Evolutionary conservation across 1,284 basidiomycete genomes (phyloP), one percentile per base, ranked within the genome.

Genomic region (Rhizoctonia solani): DNA sequence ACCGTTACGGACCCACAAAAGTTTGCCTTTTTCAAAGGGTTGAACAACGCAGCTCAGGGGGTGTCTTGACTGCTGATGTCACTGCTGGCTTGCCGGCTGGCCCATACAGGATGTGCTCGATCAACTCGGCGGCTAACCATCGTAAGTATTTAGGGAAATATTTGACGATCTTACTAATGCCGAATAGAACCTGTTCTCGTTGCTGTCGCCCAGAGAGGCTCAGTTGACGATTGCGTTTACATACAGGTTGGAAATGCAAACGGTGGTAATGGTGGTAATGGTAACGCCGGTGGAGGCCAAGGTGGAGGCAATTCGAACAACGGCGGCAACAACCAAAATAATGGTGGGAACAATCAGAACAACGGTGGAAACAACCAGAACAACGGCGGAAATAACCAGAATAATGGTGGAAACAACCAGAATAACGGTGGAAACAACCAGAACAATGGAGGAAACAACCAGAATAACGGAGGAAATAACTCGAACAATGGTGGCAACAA

Each of bases 21-120:
- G 41, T 86, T 85, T 73, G 83, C 80, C 5, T 90, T 88, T 80
- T 92, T 87, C 84, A 84, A 85, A 78, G 75, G 79, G 27, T 53
- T 72, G 39, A 71, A 74, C 68, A 69, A 69, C 2, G 63, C 54
- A 4, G 72, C 68, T 21, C 65, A 66, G 46, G 74, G 75, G 76
- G 77, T 0, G 54, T 75, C 1, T 72, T 76, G 14, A 70, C 70
- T 14, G 71, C 75, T 9, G 69, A 68, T 1, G 82, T 88, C 27
- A 74, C 77, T 1, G 77, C 76, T 30, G 87, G 86, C 68, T 79
- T 88, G 14, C 79, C 83, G 27, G 79, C 78, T 29, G 86, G 86
- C 27, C 71, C 74, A n/a, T 87, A 87, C 76, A 79, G 81, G 70
- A 72, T 87, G 65, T 81, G 81, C 46, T 77, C 77, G 23, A 84